Percentiles rank a stretch among this genome's conserved stretches.
These are phyloP conservation scores for Bipolaris sorokiniana DNA, from an alignment of 2,329 filamentous ascomycete genomes.

Conservation along the genomic window DNA sequence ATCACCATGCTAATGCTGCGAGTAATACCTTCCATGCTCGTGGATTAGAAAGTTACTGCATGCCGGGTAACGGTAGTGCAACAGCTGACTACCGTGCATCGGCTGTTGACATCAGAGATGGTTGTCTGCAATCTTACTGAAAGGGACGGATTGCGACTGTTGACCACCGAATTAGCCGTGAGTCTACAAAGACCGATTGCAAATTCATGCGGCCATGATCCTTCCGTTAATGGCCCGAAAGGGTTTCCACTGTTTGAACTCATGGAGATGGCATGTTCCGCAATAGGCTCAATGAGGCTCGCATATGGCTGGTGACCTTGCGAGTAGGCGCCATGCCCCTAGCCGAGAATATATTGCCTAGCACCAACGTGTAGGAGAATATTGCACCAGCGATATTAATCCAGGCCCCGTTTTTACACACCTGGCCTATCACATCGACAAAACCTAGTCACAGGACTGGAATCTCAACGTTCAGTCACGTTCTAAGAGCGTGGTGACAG, in stretches of 20 bases:
- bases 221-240: neutral
- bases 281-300: slow-evolving; percentile 4
- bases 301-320: slow-evolving; percentile 7
- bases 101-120: neutral
- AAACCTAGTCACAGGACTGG: slow-evolving; percentile 14
- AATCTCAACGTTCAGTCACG: slow-evolving; percentile 2
- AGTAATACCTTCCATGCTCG: neutral
- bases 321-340: slow-evolving; percentile 2
- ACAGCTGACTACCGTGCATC: slow-evolving; percentile 3
- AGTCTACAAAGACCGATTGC: neutral
- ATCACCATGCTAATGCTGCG: slow-evolving; percentile 2
- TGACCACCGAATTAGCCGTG: neutral
- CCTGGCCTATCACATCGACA: slow-evolving; percentile 13
- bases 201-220: neutral
- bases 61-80: slow-evolving; percentile 6
- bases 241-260: slow-evolving; percentile 3
- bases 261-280: slow-evolving; percentile 3
- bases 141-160: neutral
- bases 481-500: slow-evolving; percentile 7
- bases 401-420: neutral
- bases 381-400: slow-evolving; percentile 14
- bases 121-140: neutral
- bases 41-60: slow-evolving; percentile 10
- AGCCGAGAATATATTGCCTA: slow-evolving; percentile 16
- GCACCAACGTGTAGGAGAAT: slow-evolving; percentile 6